Percentiles rank a stretch among this genome's conserved stretches.
Evolutionary conservation across 1,284 basidiomycete genomes (phyloP).

Genomic region (Athelia sp.): DNA sequence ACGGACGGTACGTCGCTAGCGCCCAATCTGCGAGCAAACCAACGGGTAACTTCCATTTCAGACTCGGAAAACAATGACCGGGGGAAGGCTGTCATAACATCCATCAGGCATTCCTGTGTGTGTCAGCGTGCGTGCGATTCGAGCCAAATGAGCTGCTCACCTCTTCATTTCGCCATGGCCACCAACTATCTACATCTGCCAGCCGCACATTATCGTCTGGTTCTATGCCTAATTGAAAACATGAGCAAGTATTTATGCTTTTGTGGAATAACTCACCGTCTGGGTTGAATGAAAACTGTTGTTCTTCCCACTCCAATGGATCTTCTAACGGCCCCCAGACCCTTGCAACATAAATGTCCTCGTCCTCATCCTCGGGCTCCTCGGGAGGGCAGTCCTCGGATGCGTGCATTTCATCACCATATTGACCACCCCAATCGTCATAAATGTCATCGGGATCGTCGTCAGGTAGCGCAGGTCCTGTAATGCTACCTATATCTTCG

Average conservation of each 20-base stretch:
- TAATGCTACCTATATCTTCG: not conserved
- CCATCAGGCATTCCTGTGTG: slow-evolving; percentile 7
- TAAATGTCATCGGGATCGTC: not conserved
- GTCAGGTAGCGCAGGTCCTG: not conserved
- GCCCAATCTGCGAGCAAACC: slow-evolving; percentile 8
- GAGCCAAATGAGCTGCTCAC: not conserved
- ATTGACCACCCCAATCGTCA: not conserved
- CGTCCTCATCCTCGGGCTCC: not conserved
- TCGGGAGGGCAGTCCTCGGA: not conserved
- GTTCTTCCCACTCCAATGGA: not conserved
- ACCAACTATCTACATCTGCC: not conserved
- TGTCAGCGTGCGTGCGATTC: not conserved
- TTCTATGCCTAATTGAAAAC: not conserved
- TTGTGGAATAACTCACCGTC: no score
- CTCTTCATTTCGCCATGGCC: slow-evolving; percentile 1
- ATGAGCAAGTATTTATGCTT: not conserved
- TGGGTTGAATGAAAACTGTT: not conserved
- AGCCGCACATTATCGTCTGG: not conserved
- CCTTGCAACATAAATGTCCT: not conserved
- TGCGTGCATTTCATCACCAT: not conserved
- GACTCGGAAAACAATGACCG: slow-evolving; percentile 9
- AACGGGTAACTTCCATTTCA: slow-evolving; percentile 6
- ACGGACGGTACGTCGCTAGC: slow-evolving; percentile 2
- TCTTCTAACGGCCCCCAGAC: not conserved
- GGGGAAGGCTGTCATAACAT: slow-evolving; percentile 10